Evolutionary conservation across 805 yeast species (phyloP).

Genomic region (Metschnikowia cerradonensis): DNA sequence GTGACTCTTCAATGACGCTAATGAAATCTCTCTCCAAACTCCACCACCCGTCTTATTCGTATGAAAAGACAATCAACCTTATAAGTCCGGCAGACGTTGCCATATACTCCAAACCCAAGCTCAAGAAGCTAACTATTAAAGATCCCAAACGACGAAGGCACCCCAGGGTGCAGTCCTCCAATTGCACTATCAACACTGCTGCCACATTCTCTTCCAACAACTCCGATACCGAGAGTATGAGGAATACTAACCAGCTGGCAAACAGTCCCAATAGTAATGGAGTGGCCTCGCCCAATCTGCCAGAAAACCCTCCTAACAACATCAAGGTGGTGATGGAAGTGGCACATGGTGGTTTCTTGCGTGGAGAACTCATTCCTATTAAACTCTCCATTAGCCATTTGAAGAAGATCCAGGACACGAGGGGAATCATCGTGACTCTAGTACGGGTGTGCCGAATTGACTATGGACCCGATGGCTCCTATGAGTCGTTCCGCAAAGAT

Average conservation of each 20-base stretch:
- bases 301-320: conserved; percentile 19
- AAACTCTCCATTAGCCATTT: conserved; percentile 64
- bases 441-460: conserved; percentile 72
- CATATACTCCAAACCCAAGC: conserved; percentile 59
- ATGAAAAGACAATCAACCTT: conserved; percentile 58
- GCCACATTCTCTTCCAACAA: conserved; percentile 30
- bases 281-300: background rate
- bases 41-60: conserved; percentile 31
- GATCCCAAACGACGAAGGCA: conserved; percentile 38
- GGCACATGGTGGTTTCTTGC: conserved; percentile 63
- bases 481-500: conserved; percentile 78
- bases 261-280: background rate
- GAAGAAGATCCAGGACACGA: conserved; percentile 61
- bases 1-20: background rate
- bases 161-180: conserved; percentile 34
- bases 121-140: conserved; percentile 60
- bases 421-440: conserved; percentile 74
- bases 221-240: conserved; percentile 21
- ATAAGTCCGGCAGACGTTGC: conserved; percentile 75
- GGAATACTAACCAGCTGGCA: background rate
- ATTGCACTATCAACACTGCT: conserved; percentile 31
- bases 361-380: conserved; percentile 79
- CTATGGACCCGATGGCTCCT: conserved; percentile 54
- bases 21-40: conserved; percentile 20
- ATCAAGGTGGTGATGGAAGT: conserved; percentile 36